phyloP scores from a whole-genome alignment of 257 asterid species.

The Solanum medicagineum region DNA sequence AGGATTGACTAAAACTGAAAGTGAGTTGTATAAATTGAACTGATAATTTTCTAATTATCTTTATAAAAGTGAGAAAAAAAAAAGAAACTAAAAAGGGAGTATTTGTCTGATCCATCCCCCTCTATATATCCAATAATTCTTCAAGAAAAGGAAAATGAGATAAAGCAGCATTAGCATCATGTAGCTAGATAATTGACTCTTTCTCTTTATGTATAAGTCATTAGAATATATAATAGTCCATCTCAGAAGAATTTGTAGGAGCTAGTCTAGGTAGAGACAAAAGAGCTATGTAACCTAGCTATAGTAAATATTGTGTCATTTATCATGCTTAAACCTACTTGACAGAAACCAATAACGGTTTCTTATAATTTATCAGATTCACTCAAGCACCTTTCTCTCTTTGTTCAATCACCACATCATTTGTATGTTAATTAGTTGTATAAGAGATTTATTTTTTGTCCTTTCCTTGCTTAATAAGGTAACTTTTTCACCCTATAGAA shows the following conservation, averaged over 20 bases:
- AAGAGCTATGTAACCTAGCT: not conserved
- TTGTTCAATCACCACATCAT: not conserved
- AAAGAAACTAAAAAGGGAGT: not conserved
- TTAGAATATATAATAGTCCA: not conserved
- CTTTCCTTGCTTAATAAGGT: not conserved
- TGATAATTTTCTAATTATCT: not conserved
- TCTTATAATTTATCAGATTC: not conserved
- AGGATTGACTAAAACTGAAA: too few relatives aligned
- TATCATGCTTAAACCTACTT: constrained; percentile 45
- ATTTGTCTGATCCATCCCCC: not conserved
- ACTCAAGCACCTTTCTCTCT: not conserved
- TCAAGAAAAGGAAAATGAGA: not conserved
- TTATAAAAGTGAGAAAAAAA: not conserved
- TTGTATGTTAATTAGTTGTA: not conserved
- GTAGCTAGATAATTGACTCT: not conserved
- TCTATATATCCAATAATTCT: not conserved
- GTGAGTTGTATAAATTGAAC: too few relatives aligned
- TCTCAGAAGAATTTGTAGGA: not conserved
- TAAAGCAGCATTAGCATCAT: not conserved
- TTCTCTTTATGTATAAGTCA: not conserved
- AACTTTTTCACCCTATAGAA: too few relatives aligned
- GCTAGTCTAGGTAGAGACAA: not conserved
- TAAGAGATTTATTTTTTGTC: not conserved
- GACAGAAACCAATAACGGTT: constrained; percentile 9
- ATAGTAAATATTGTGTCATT: constrained; percentile 16